Percentiles rank a stretch among this genome's conserved stretches.
phyloP scores from a whole-genome alignment of 2,329 filamentous ascomycete species.

The Xylaria sp. region DNA sequence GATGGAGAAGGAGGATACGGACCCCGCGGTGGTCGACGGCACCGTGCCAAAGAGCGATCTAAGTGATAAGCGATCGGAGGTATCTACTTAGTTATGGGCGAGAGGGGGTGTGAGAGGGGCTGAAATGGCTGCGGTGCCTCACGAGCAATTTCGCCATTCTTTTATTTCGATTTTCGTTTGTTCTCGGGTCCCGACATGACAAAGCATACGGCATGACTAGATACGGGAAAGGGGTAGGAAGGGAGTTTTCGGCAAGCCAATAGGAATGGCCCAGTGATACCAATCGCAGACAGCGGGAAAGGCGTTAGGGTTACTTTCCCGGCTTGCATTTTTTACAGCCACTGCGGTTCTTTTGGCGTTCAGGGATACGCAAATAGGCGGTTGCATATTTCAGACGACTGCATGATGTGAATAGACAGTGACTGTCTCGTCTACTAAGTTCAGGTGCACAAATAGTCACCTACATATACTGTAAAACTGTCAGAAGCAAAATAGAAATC shows the following conservation, averaged over 20 bases:
- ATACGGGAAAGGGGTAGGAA: background rate
- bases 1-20: slow-evolving; percentile 3
- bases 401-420: background rate
- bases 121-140: background rate
- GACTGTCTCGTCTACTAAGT: too few relatives aligned
- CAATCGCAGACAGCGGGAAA: background rate
- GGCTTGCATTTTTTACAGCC: background rate
- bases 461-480: background rate
- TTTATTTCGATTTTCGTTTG: slow-evolving; percentile 1
- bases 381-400: slow-evolving; percentile 4
- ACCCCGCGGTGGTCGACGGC: background rate
- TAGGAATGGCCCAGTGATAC: slow-evolving; percentile 11
- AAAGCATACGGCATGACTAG: background rate
- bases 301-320: slow-evolving; percentile 21
- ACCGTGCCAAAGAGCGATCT: background rate
- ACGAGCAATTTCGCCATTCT: background rate
- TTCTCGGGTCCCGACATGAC: background rate
- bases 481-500: slow-evolving; percentile 2
- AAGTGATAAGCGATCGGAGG: slow-evolving; percentile 12
- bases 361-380: background rate
- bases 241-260: background rate
- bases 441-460: background rate
- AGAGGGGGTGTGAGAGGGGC: background rate
- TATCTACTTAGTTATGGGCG: slow-evolving; percentile 13
- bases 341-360: slow-evolving; percentile 3